phyloP scores from a whole-genome alignment of 805 yeast genomes.

The Hanseniaspora osmophila region DNA sequence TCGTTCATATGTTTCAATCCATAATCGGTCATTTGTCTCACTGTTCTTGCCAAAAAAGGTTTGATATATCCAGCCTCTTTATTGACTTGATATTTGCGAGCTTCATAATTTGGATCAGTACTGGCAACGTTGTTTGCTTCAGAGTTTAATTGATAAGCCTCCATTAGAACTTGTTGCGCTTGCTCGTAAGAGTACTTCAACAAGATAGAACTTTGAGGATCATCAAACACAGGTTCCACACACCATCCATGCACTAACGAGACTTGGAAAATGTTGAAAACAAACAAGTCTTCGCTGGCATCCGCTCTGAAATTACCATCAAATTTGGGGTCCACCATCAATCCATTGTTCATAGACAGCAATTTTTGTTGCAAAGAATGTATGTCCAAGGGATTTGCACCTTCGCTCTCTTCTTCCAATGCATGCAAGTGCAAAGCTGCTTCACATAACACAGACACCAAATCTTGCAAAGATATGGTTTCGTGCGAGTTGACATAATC shows the following conservation, averaged over 20 bases:
- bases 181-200: conserved; percentile 39
- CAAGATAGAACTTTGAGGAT: conserved; percentile 23
- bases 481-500: conserved; percentile 21
- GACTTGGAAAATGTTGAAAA: conserved; percentile 47
- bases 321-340: conserved; percentile 46
- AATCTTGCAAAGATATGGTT: conserved; percentile 24
- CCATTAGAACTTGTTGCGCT: conserved; percentile 43
- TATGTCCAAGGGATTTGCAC: conserved; percentile 10
- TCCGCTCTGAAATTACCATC: conserved; percentile 38
- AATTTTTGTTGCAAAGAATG: conserved; percentile 37
- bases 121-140: neutral
- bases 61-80: conserved; percentile 25
- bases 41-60: conserved; percentile 43
- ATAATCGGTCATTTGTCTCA: conserved; percentile 58
- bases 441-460: conserved; percentile 40
- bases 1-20: conserved; percentile 42
- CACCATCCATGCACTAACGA: conserved; percentile 78
- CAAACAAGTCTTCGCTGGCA: conserved; percentile 35
- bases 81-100: conserved; percentile 15
- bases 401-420: conserved; percentile 14
- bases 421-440: conserved; percentile 16
- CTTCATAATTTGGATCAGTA: too few species aligned
- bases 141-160: conserved; percentile 26
- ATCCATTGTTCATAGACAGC: conserved; percentile 55
- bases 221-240: conserved; percentile 28